phyloP scores from a whole-genome alignment of 108 stramenopile species.

The Cyclotella baltica region DNA sequence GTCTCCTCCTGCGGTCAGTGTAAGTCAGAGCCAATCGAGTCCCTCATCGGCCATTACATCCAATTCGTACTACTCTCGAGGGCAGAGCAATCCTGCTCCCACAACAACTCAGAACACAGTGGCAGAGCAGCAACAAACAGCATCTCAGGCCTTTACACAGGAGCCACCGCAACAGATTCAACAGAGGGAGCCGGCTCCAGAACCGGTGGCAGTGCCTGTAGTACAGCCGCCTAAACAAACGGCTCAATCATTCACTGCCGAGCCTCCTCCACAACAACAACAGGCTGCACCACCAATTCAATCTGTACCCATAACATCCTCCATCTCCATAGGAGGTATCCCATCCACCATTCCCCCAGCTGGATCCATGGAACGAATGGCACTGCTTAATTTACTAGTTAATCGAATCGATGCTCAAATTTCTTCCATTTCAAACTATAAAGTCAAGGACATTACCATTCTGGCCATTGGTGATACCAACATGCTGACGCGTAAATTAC shows the following conservation, averaged over 20 bases:
- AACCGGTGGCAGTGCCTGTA: not conserved
- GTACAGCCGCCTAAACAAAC: not conserved
- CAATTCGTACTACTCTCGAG: not conserved
- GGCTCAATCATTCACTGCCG: not conserved
- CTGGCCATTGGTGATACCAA: not conserved
- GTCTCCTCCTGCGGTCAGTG: not conserved
- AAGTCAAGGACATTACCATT: not conserved
- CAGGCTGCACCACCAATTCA: not conserved
- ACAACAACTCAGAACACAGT: not conserved
- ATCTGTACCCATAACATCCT: not conserved
- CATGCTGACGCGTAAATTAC: not conserved
- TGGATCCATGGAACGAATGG: slow-evolving; percentile 14
- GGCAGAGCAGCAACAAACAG: not conserved
- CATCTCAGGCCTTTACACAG: no score
- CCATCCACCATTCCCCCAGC: slow-evolving; percentile 5
- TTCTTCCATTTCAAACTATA: not conserved
- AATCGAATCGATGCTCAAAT: slow-evolving; percentile 1
- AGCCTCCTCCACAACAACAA: not conserved
- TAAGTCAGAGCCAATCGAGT: not conserved
- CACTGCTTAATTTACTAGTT: slow-evolving; percentile 6
- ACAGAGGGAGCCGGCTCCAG: no score
- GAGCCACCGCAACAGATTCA: no score
- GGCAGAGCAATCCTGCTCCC: not conserved
- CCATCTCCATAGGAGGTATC: not conserved
- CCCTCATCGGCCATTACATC: not conserved